These are phyloP conservation scores for Cephaloascus albidus DNA, from an alignment of 805 yeast genomes.

Conservation along the genomic window DNA sequence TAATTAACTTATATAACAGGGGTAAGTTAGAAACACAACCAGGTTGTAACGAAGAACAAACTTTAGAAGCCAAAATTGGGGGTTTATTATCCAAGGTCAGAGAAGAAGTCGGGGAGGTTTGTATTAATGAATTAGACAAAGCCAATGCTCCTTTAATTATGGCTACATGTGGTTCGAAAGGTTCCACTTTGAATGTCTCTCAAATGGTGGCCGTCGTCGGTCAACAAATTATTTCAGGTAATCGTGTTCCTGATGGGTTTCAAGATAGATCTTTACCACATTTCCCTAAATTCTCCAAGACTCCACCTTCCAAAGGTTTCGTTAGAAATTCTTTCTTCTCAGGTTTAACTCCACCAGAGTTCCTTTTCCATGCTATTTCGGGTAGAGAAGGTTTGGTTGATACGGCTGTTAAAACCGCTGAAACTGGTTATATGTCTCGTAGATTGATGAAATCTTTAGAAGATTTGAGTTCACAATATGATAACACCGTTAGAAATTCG, in stretches of 20 bases:
- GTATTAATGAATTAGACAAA: constrained; percentile 83
- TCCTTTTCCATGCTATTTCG: constrained; percentile 95
- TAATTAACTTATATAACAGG: constrained; percentile 65
- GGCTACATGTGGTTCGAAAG: constrained; percentile 99
- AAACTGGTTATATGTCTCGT: constrained; percentile 97
- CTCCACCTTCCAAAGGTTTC: constrained; percentile 97
- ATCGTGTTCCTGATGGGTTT: constrained; percentile 99
- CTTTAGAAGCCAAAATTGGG: constrained; percentile 95
- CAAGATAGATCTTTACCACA: constrained; percentile 98
- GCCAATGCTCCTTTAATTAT: constrained; percentile 94
- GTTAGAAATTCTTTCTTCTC: constrained; percentile 92
- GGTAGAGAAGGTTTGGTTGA: constrained; percentile 99
- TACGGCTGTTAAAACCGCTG: constrained; percentile 99
- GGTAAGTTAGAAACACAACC: constrained; percentile 97
- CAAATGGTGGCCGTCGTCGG: constrained; percentile 99
- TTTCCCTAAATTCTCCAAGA: constrained; percentile 88
- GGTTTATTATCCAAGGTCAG: constrained; percentile 93
- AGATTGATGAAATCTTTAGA: constrained; percentile 96
- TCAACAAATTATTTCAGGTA: constrained; percentile 96
- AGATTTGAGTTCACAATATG: constrained; percentile 90
- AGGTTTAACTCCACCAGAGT: constrained; percentile 94
- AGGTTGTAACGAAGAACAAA: constrained; percentile 98
- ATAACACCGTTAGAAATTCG: constrained; percentile 90
- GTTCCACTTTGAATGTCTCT: constrained; percentile 94
- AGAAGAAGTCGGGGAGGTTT: constrained; percentile 98